These are phyloP conservation scores for Dillenia turbinata DNA, from an alignment of 164 flowering plant species.

Conservation along the genomic window DNA sequence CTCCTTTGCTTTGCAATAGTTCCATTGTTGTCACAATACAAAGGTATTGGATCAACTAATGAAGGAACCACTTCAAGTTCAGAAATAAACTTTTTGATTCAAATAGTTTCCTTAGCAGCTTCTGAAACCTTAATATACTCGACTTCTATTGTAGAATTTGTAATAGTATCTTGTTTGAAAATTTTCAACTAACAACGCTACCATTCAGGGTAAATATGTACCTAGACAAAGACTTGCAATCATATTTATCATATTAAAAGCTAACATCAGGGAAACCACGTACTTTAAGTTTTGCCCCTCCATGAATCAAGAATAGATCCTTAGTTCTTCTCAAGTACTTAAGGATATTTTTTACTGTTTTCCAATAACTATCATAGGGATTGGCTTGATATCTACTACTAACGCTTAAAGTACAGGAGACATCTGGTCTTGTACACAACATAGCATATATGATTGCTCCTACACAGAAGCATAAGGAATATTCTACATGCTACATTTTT, in stretches of 20 bases:
- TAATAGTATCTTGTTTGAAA: not conserved
- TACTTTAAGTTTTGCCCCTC: not conserved
- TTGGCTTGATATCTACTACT: not conserved
- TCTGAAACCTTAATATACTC: conserved; percentile 2
- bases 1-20: not conserved
- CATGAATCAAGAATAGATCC: not conserved
- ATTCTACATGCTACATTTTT: not conserved
- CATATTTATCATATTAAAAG: not conserved
- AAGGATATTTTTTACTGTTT: not conserved
- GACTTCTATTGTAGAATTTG: not conserved
- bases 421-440: not conserved
- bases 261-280: not conserved
- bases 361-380: not conserved
- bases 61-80: not conserved
- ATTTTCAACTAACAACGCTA: not conserved
- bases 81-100: conserved; percentile 1
- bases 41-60: not conserved
- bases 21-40: not conserved
- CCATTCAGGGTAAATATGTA: not conserved
- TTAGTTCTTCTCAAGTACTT: not conserved
- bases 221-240: too few species aligned
- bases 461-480: not conserved
- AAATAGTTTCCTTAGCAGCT: conserved; percentile 4
- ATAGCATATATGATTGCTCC: not conserved
- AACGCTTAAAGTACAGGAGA: not conserved